Evolutionary conservation across 2,329 filamentous ascomycete genomes (phyloP), one percentile per base, ranked within the genome.

Genomic region (Pezicula radicicola): DNA sequence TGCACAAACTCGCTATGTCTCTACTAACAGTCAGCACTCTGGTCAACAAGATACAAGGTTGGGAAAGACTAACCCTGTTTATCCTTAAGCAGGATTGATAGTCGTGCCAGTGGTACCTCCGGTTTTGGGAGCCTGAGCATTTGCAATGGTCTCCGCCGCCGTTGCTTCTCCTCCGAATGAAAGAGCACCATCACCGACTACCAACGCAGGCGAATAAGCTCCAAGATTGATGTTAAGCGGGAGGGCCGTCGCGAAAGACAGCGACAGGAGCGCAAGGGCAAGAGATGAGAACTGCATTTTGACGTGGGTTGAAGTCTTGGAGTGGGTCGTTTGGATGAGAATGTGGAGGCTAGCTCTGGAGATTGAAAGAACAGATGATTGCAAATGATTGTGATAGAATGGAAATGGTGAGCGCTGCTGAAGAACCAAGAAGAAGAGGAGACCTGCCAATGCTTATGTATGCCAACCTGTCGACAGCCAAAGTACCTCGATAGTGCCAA

Each of bases 151-250:
- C 25, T 25, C 3, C 25, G 25, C 25, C 4, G 25, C 25, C 53
- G 30, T 54, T 25, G 18, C 49, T 46, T 50, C 41, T 9, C 51
- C 51, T 39, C 53, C 49, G 50, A 60, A 58, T 50, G 51, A 54
- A 45, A 60, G 58, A 28, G 55, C 54, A 48, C 58, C 58, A 56
- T 60, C 58, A 56, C 56, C 55, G 47, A 60, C 58, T 52, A 60
- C 55, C 46, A 60, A 28, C 27, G 58, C 53, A 36, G 58, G 58
- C 15, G 58, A 56, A 35, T 55, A 60, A 1, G 55, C 55, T 21
- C 58, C 58, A 49, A 58, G 51, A 25, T 60, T 55, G 52, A 58
- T 60, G 46, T 58, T 60, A 21, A 60, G 51, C 39, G 58, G 57
- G 9, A 52, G 19, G 40, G 57, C 49, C 28, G 55, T 36, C 33